A percentile compares a stretch with the other conserved stretches of the same genome.
Evolutionary conservation across 1,139 yeast species (phyloP).

Genomic region (Geotrichum histeridarum): DNA sequence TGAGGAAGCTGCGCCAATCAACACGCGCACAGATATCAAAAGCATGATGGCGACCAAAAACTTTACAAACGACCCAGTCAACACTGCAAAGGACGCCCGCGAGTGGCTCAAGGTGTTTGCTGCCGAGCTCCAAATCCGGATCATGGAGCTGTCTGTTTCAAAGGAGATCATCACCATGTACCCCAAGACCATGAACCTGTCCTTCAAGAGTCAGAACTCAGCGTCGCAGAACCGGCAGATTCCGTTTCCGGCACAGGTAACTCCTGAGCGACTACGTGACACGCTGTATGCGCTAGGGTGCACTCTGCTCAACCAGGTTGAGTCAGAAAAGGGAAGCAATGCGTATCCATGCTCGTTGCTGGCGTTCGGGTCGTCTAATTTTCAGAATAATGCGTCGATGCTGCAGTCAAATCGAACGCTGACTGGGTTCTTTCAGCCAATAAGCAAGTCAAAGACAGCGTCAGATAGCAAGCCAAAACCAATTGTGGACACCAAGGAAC

Average conservation of each 20-base stretch:
- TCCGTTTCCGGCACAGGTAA: slow-evolving; percentile 21
- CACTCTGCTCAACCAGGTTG: slow-evolving; percentile 28
- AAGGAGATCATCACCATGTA: slow-evolving; percentile 42
- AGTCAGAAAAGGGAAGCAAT: slow-evolving; percentile 19
- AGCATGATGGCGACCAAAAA: slow-evolving; percentile 89
- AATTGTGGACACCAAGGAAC: not conserved
- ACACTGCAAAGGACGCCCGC: slow-evolving; percentile 51
- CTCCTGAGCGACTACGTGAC: slow-evolving; percentile 26
- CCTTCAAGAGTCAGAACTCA: slow-evolving; percentile 16
- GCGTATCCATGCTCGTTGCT: slow-evolving; percentile 24
- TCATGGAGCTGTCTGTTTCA: slow-evolving; percentile 66
- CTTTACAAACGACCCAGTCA: slow-evolving; percentile 51
- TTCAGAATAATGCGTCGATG: slow-evolving; percentile 14
- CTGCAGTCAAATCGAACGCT: slow-evolving; percentile 9
- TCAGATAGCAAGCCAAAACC: not conserved
- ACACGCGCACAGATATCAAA: slow-evolving; percentile 58
- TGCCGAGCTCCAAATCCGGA: slow-evolving; percentile 69
- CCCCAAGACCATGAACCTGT: slow-evolving; percentile 38
- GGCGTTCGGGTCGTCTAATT: slow-evolving; percentile 24
- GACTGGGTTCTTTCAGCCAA: slow-evolving; percentile 10
- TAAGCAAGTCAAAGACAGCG: not conserved
- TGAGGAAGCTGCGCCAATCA: slow-evolving; percentile 47
- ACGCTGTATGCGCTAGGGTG: slow-evolving; percentile 29
- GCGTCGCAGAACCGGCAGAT: slow-evolving; percentile 25
- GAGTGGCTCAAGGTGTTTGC: slow-evolving; percentile 82